These are phyloP conservation scores for Rutstroemia sp. DNA, from an alignment of 2,329 filamentous ascomycete species.

Conservation along the genomic window DNA sequence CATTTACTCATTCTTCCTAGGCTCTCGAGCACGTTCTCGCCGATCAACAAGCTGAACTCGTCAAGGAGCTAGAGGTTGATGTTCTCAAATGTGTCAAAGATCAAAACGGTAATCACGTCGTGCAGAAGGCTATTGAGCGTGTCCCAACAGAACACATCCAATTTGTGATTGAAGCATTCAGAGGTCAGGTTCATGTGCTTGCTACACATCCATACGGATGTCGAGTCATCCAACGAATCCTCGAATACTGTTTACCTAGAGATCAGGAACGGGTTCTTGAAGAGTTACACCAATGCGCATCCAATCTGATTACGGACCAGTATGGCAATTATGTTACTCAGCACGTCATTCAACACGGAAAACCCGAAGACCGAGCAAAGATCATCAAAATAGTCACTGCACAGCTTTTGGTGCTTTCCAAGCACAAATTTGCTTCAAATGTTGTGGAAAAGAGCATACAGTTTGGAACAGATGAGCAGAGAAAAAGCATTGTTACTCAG, in stretches of 20 bases:
- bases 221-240: conserved; percentile 83
- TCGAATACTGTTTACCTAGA: conserved; percentile 70
- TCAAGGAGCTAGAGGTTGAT: conserved; percentile 72
- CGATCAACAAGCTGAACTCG: conserved; percentile 81
- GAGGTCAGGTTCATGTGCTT: conserved; percentile 64
- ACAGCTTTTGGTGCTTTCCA: conserved; percentile 69
- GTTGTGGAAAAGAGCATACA: conserved; percentile 91
- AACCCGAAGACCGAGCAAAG: conserved; percentile 60
- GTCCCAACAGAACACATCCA: conserved; percentile 71
- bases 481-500: conserved; percentile 57
- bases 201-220: conserved; percentile 81
- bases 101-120: conserved; percentile 91
- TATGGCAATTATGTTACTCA: conserved; percentile 97
- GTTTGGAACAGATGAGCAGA: conserved; percentile 61
- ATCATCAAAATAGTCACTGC: conserved; percentile 69
- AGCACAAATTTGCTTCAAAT: conserved; percentile 95
- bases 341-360: conserved; percentile 77
- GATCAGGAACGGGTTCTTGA: conserved; percentile 66
- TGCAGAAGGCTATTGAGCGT: conserved; percentile 85
- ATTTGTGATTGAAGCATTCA: conserved; percentile 78
- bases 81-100: conserved; percentile 75
- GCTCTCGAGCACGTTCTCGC: conserved; percentile 83
- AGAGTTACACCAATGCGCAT: conserved; percentile 69
- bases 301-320: conserved; percentile 71
- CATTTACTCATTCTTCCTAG: conserved; percentile 34